These are phyloP conservation scores for Puccinellia tenuiflora DNA, from an alignment of 176 grass and related monocot genomes.

Conservation along the genomic window DNA sequence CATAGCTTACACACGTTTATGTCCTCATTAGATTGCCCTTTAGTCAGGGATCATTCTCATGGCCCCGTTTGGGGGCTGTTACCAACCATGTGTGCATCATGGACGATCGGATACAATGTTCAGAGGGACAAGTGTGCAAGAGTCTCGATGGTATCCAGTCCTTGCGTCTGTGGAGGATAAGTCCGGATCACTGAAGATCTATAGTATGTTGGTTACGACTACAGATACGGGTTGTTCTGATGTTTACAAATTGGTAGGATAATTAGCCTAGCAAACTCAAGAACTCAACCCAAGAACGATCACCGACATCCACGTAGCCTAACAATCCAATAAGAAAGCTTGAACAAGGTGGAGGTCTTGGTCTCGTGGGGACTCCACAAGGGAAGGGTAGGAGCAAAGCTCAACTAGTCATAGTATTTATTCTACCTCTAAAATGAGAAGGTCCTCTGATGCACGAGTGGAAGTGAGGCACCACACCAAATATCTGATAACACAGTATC, in stretches of 20 bases:
- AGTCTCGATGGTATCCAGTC: too few species aligned
- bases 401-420: too few species aligned
- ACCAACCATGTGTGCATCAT: not conserved
- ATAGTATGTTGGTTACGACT: not conserved
- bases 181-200: not conserved
- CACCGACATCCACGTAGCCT: not conserved
- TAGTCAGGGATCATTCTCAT: not conserved
- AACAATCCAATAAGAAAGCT: too few species aligned
- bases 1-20: not conserved
- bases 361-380: too few species aligned
- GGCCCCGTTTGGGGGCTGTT: not conserved
- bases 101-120: not conserved
- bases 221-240: not conserved
- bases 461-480: too few species aligned
- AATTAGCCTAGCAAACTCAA: not conserved
- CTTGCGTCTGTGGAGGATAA: too few species aligned
- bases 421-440: too few species aligned
- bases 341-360: too few species aligned
- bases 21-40: constrained; percentile 1
- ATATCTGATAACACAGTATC: too few species aligned
- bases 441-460: too few species aligned
- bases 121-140: not conserved
- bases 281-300: not conserved
- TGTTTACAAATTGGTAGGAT: not conserved
- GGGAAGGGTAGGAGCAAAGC: too few species aligned